phyloP scores from a whole-genome alignment of 2,329 filamentous ascomycete genomes.

The Talaromyces pinophilus region DNA sequence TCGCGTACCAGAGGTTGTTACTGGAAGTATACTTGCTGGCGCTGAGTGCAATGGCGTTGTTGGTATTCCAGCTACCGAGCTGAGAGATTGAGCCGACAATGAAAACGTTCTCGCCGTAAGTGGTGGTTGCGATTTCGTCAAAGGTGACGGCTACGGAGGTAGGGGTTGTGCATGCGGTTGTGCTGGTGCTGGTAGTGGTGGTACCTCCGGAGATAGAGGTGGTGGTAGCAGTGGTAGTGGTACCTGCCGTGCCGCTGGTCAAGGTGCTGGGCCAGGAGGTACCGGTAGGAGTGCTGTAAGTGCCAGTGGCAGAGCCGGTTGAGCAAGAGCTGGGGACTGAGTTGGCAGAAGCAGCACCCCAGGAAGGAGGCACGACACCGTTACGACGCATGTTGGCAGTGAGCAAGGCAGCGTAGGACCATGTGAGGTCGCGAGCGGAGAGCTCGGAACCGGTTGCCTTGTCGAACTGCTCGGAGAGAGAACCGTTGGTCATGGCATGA shows the following conservation, averaged over 20 bases:
- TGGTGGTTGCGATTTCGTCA: slow-evolving; percentile 58
- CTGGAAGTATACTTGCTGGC: slow-evolving; percentile 61
- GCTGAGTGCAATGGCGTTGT: slow-evolving; percentile 58
- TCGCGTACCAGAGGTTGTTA: slow-evolving; percentile 64
- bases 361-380: slow-evolving; percentile 21
- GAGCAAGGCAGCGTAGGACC: slow-evolving; percentile 48
- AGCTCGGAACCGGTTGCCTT: slow-evolving; percentile 36
- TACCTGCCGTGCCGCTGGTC: neutral
- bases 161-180: slow-evolving; percentile 28
- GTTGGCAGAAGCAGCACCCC: slow-evolving; percentile 21
- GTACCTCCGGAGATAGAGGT: neutral
- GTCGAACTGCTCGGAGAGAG: slow-evolving; percentile 46
- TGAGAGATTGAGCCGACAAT: slow-evolving; percentile 60
- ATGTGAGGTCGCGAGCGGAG: slow-evolving; percentile 48
- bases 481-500: slow-evolving; percentile 23
- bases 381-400: slow-evolving; percentile 37
- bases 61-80: slow-evolving; percentile 65
- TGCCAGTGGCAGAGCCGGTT: slow-evolving; percentile 29
- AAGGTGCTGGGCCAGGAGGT: slow-evolving; percentile 26
- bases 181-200: slow-evolving; percentile 11
- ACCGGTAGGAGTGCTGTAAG: slow-evolving; percentile 31
- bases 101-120: slow-evolving; percentile 65
- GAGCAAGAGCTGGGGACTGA: slow-evolving; percentile 27
- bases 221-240: neutral
- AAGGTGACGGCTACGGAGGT: slow-evolving; percentile 63